Percentiles rank a stretch among this genome's conserved stretches.
These are phyloP conservation scores for Rhizophagus clarus DNA, from an alignment of 192 early-diverging fungal genomes.

Conservation along the genomic window DNA sequence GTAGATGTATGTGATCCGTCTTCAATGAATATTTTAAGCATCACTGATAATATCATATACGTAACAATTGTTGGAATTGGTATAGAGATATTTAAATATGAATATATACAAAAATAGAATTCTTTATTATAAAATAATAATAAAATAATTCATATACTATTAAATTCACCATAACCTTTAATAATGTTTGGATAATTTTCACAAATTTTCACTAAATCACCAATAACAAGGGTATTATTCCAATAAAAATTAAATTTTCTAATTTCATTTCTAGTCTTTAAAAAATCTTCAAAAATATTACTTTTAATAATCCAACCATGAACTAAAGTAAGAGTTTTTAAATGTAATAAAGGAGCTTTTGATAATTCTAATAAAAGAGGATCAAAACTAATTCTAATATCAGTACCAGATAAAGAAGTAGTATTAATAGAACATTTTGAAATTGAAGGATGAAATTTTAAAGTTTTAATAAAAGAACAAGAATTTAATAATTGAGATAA, in stretches of 20 bases:
- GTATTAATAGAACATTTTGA: background rate
- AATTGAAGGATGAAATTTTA: background rate
- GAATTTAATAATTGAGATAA: background rate
- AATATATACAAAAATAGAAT: conserved; percentile 10
- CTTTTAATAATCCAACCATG: background rate
- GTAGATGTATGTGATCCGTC: conserved; percentile 70
- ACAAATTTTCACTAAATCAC: conserved; percentile 1
- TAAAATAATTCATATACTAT: background rate
- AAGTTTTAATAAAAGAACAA: background rate
- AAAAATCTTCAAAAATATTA: background rate
- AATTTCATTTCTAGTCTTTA: background rate
- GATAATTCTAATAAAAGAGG: background rate
- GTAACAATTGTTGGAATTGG: conserved; percentile 61
- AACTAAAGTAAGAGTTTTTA: background rate
- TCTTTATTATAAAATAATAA: background rate
- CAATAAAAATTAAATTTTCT: conserved; percentile 10
- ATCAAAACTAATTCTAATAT: background rate
- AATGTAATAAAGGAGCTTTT: background rate
- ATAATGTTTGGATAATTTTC: background rate
- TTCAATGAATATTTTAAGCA: conserved; percentile 48
- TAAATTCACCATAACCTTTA: background rate
- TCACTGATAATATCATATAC: conserved; percentile 11
- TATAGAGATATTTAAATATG: conserved; percentile 51
- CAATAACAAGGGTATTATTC: background rate
- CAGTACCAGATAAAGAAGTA: too few species aligned